phyloP scores from a whole-genome alignment of 106 monocot genomes.

The Ottelia alismoides region DNA sequence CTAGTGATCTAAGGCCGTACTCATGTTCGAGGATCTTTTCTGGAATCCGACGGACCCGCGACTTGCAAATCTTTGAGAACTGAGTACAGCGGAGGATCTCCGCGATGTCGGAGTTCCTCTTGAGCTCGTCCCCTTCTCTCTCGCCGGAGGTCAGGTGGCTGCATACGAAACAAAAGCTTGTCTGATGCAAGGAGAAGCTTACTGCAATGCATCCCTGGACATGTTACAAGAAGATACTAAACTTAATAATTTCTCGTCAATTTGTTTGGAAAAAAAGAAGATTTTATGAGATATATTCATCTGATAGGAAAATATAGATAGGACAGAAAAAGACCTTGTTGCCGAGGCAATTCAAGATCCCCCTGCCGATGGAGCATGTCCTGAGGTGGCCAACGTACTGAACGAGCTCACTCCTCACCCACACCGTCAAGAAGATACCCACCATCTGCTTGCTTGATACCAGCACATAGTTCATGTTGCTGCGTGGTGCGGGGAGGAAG shows the following conservation, averaged over 20 bases:
- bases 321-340: constrained; percentile 41
- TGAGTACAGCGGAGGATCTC: constrained; percentile 46
- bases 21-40: constrained; percentile 56
- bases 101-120: constrained; percentile 42
- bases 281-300: not conserved
- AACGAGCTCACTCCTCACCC: constrained; percentile 38
- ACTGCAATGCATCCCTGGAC: constrained; percentile 60
- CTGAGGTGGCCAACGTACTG: constrained; percentile 24
- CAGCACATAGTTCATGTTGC: constrained; percentile 34
- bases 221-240: not conserved
- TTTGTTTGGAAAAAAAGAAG: not conserved
- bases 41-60: constrained; percentile 31
- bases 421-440: constrained; percentile 51
- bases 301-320: not conserved
- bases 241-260: not conserved
- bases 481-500: not conserved
- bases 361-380: constrained; percentile 61
- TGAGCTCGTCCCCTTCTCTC: constrained; percentile 46
- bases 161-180: constrained; percentile 82
- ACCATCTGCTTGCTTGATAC: constrained; percentile 88
- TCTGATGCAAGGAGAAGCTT: constrained; percentile 51
- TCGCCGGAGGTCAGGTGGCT: constrained; percentile 82
- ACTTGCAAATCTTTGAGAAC: constrained; percentile 27
- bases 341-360: constrained; percentile 66
- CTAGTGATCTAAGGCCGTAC: too few relatives aligned